phyloP scores from a whole-genome alignment of 2,329 filamentous ascomycete genomes.

The Scedosporium aurantiacum region DNA sequence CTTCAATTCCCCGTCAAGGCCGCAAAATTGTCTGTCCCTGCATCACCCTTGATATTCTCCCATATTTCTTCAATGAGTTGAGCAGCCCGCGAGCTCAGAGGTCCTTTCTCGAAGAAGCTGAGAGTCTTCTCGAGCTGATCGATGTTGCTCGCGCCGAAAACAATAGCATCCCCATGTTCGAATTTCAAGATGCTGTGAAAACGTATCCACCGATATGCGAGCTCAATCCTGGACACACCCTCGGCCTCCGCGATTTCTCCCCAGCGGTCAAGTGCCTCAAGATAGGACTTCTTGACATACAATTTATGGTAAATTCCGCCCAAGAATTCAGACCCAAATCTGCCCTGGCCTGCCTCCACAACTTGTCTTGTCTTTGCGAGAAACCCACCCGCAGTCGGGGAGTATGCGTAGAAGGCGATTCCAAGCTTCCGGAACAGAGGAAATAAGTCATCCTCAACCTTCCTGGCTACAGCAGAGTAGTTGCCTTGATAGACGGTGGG shows the following conservation, averaged over 20 bases:
- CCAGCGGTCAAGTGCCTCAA: neutral
- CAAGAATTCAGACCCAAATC: neutral
- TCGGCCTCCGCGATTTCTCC: neutral
- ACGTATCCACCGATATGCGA: neutral
- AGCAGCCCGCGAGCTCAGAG: too few species aligned
- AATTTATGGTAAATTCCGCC: neutral
- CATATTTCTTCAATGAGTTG: too few species aligned
- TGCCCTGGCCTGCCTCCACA: neutral
- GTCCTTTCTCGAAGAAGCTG: too few species aligned
- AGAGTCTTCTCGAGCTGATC: too few species aligned
- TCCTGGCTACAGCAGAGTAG: neutral
- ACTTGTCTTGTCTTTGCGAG: neutral
- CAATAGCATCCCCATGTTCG: neutral
- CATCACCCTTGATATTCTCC: too few species aligned
- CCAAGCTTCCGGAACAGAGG: neutral
- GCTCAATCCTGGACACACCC: neutral
- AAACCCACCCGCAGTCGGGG: neutral
- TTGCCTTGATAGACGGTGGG: neutral
- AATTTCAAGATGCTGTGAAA: neutral
- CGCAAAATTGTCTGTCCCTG: too few species aligned
- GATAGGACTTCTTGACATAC: neutral
- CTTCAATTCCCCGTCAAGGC: too few species aligned
- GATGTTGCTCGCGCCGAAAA: too few species aligned
- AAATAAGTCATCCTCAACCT: neutral
- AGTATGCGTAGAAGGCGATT: neutral